phyloP scores from a whole-genome alignment of 2,329 filamentous ascomycete species.

The Diaporthe sp. region DNA sequence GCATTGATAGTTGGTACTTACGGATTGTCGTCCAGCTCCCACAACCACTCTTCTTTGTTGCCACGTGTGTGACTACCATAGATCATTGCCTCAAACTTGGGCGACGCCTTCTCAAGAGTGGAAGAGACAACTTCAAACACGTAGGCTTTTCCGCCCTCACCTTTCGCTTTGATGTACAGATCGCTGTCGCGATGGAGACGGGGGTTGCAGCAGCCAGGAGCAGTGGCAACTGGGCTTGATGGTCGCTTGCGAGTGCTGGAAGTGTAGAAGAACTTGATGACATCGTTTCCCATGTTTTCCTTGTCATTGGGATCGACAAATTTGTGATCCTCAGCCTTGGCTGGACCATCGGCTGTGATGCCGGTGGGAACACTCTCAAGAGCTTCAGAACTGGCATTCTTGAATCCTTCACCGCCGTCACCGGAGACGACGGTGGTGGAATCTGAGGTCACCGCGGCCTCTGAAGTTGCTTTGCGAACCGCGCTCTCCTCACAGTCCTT shows the following conservation, averaged over 20 bases:
- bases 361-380: neutral
- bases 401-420: neutral
- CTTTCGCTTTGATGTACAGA: conserved; percentile 36
- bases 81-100: conserved; percentile 36
- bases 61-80: conserved; percentile 36
- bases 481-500: neutral
- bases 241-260: conserved; percentile 2
- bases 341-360: neutral
- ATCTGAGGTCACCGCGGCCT: neutral
- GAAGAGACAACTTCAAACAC: conserved; percentile 37
- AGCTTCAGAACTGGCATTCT: neutral
- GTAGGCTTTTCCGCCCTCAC: conserved; percentile 13
- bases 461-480: neutral
- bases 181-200: conserved; percentile 31
- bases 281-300: conserved; percentile 24
- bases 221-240: conserved; percentile 24
- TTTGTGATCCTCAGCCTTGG: neutral
- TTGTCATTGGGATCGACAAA: conserved; percentile 31
- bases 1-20: neutral
- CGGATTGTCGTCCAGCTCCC: conserved; percentile 35
- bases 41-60: conserved; percentile 36
- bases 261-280: conserved; percentile 36
- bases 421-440: neutral
- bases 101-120: conserved; percentile 34
- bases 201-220: conserved; percentile 30